phyloP scores from a whole-genome alignment of 305 asterid species.

The Solanum hybrid region DNA sequence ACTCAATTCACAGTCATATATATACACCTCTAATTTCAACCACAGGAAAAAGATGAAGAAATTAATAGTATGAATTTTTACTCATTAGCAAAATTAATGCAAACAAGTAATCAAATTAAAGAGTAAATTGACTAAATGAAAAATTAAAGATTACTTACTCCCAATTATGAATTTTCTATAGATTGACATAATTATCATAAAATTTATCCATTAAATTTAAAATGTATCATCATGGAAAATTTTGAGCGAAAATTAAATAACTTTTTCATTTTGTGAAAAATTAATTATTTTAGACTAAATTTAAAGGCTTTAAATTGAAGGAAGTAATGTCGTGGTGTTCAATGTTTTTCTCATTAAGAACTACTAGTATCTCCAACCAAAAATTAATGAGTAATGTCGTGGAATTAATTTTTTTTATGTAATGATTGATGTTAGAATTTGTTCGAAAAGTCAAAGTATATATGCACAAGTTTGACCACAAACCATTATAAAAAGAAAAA shows the following conservation, averaged over 20 bases:
- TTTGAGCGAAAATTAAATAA: background rate
- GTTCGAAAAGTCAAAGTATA: background rate
- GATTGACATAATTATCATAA: background rate
- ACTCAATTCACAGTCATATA: background rate
- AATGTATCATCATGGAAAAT: background rate
- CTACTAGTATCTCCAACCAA: background rate
- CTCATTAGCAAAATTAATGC: background rate
- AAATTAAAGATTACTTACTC: too few species aligned
- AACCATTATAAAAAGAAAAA: background rate
- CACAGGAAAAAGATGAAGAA: background rate
- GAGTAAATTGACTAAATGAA: too few species aligned
- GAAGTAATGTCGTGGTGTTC: background rate
- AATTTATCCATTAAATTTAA: background rate
- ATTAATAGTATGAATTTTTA: background rate
- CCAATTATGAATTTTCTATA: background rate
- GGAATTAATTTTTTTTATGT: background rate
- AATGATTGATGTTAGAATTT: too few species aligned
- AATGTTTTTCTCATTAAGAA: background rate
- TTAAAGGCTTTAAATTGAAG: background rate
- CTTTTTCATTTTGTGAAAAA: background rate
- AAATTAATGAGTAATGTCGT: background rate
- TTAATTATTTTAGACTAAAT: background rate
- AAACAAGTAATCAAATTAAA: background rate
- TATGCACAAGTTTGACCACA: background rate
- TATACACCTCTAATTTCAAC: background rate